phyloP scores from a whole-genome alignment of 78 protist species.

The Chrysochromulina tobinii region DNA sequence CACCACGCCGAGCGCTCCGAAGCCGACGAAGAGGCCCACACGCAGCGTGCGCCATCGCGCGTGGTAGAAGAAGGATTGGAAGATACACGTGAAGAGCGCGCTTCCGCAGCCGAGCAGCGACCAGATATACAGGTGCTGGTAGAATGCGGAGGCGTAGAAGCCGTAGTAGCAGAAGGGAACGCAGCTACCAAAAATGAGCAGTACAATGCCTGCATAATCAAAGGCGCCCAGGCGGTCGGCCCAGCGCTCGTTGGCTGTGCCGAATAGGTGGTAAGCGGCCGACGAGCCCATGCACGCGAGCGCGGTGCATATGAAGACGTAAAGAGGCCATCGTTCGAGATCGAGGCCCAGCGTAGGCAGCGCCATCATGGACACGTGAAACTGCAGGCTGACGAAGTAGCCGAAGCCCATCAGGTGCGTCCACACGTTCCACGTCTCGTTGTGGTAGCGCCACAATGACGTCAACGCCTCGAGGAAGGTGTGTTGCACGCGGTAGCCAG shows the following conservation, averaged over 20 bases:
- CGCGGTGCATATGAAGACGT: not conserved
- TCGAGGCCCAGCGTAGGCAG: not conserved
- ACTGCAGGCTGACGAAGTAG: constrained; percentile 14
- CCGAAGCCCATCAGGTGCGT: constrained; percentile 27
- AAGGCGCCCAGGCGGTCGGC: not conserved
- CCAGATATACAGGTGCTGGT: not conserved
- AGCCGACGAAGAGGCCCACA: not conserved
- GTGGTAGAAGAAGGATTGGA: not conserved
- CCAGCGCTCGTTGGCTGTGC: not conserved
- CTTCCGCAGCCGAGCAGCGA: not conserved
- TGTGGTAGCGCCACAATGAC: constrained; percentile 24
- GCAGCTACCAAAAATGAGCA: not conserved
- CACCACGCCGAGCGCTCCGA: constrained; percentile 15
- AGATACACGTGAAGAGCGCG: not conserved
- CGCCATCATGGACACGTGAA: not conserved
- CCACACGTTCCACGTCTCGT: constrained; percentile 50
- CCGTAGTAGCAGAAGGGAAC: not conserved
- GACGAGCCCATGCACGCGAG: not conserved
- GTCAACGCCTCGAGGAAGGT: not conserved
- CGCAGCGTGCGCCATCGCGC: not conserved
- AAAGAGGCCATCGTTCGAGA: not conserved
- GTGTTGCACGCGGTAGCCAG: constrained; percentile 27
- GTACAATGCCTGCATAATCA: not conserved
- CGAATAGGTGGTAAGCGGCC: not conserved
- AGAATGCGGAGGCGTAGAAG: not conserved